Evolutionary conservation across 176 grass and related monocot genomes (phyloP).

Genomic region (Pontederia paniculata): DNA sequence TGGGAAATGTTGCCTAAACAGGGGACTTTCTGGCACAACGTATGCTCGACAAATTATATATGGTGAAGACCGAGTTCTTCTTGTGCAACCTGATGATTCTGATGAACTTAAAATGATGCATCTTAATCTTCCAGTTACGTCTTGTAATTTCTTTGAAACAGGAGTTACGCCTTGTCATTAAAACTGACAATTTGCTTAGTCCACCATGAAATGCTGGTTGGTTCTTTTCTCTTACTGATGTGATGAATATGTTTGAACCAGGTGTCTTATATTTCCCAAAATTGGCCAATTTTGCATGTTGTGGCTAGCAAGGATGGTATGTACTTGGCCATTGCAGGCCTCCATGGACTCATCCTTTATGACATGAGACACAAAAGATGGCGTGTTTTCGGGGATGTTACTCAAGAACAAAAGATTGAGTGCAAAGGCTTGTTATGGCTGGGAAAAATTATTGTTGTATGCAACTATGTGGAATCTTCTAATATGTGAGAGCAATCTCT

Average conservation of each 20-base stretch:
- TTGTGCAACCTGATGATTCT: slow-evolving; percentile 76
- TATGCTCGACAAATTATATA: slow-evolving; percentile 82
- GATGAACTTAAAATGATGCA: slow-evolving; percentile 94
- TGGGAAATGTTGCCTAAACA: slow-evolving; percentile 81
- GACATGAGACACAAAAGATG: slow-evolving; percentile 88
- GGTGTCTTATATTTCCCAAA: slow-evolving; percentile 94
- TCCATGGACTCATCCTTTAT: slow-evolving; percentile 77
- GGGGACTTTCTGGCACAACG: slow-evolving; percentile 73
- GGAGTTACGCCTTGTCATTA: slow-evolving; percentile 56
- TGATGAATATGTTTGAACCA: slow-evolving; percentile 24
- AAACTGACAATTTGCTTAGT: not conserved
- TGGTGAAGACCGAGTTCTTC: slow-evolving; percentile 69
- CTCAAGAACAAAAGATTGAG: slow-evolving; percentile 98
- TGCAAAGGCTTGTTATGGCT: slow-evolving; percentile 98
- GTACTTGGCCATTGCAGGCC: slow-evolving; percentile 85
- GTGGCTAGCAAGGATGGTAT: slow-evolving; percentile 83
- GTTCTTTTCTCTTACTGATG: slow-evolving; percentile 15
- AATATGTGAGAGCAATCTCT: slow-evolving; percentile 43
- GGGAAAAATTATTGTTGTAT: slow-evolving; percentile 83
- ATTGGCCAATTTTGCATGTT: slow-evolving; percentile 91
- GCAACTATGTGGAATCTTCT: slow-evolving; percentile 85
- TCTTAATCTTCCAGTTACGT: slow-evolving; percentile 95
- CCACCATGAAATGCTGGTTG: slow-evolving; percentile 23
- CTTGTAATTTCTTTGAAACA: too few species aligned
- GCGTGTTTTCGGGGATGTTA: slow-evolving; percentile 95